Base-by-base conservation (phyloP, 106 monocot species). In the Allium fistulosum region DNA sequence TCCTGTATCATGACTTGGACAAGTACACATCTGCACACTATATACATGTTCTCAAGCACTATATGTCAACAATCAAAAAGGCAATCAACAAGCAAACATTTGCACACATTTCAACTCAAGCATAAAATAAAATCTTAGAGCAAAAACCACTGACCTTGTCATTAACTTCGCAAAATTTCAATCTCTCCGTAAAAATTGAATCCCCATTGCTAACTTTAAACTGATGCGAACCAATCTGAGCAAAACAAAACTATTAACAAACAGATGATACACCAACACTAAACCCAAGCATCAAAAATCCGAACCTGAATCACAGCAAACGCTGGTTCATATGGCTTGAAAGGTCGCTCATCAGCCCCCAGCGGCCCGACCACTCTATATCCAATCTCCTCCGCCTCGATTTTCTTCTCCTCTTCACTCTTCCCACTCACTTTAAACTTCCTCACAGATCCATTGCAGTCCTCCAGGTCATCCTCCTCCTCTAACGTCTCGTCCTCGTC, bases 201-300 rank as follows among this genome's bases (percentile, higher is more conserved):
- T 92, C 97, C 27, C 97, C 97, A 69, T 97, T 97, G 82, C 97
- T 87, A 67, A 97, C 92, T 71, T 97, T 97, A 53, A 97, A 97
- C 75, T 92, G 97, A 78, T 97, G 97, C 46, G 97, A 92, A 67
- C 92, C 97, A 75, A 96, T 74, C 96, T 96, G 62, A 48, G 68
- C 26, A 57, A 69, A 69, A 10, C 51, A 61, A 55, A 68, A 8
- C 16, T 16, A 7, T 15, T 10, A 59, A 65, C 66, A 22, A 15
- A 17, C 12, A 13, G 28, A 67, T 27, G 22, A 26, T 7, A 8
- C 26, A 53, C 50, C 46, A 2, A 9, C 28, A 26, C 48, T 26
- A 73, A 26, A n/a, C 0, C 57, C 62, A 15, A 10, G 28, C 1
- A 49, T 37, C 22, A 52, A 67, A 11, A n/a, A 12, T 7, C 48